Conservation (phyloP, 371 early-diverging fungal species). For the Mucor lusitanicus region DNA sequence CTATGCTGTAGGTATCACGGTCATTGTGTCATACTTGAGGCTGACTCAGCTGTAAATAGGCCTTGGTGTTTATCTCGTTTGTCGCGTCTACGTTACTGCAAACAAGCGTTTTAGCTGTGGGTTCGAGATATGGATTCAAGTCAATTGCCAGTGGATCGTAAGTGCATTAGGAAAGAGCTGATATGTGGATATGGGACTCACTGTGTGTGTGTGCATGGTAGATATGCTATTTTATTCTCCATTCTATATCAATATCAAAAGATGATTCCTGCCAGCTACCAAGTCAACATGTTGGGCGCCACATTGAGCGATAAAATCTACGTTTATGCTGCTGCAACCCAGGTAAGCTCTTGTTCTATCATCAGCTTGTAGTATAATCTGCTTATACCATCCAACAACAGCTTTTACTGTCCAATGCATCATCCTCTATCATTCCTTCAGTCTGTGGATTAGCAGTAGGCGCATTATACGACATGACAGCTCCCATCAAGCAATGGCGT, state of each 20-base stretch:
- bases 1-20: slow-evolving; percentile 44
- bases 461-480: slow-evolving; percentile 48
- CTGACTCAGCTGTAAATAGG: slow-evolving; percentile 20
- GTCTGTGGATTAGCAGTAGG: slow-evolving; percentile 60
- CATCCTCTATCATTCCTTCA: slow-evolving; percentile 51
- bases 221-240: slow-evolving; percentile 59
- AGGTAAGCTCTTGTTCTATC: slow-evolving; percentile 34
- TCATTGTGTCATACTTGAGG: background rate
- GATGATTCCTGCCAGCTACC: slow-evolving; percentile 54
- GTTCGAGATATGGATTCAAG: slow-evolving; percentile 18
- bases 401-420: slow-evolving; percentile 51
- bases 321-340: slow-evolving; percentile 54
- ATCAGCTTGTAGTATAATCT: background rate
- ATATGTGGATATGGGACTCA: background rate
- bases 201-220: slow-evolving; percentile 2
- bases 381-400: background rate
- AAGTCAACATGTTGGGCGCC: slow-evolving; percentile 54
- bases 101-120: slow-evolving; percentile 37
- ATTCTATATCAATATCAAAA: slow-evolving; percentile 56
- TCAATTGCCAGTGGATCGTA: slow-evolving; percentile 26
- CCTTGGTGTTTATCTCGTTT: slow-evolving; percentile 54
- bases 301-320: slow-evolving; percentile 60
- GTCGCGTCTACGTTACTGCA: slow-evolving; percentile 54
- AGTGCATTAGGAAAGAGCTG: background rate
- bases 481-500: slow-evolving; percentile 54